Evolutionary conservation across 768 basidiomycete species (phyloP), one percentile per base, ranked within the genome.

Genomic region (Cystofilobasidium capitatum): DNA sequence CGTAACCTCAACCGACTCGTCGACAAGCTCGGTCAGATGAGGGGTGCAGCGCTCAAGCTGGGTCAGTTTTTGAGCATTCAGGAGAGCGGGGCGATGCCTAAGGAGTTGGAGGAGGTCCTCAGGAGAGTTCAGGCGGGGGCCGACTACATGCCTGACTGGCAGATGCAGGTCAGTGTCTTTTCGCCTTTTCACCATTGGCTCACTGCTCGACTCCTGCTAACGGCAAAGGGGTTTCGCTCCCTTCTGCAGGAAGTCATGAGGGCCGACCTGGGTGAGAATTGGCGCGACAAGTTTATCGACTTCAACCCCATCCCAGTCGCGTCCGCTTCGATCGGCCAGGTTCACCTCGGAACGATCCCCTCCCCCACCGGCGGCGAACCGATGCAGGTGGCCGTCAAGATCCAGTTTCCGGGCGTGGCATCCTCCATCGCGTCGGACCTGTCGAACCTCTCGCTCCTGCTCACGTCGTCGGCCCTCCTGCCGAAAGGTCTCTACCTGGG

Each of bases 131-230:
- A 98, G 75, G 89, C 94, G 71, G 85, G 87, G 71, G 94, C 94
- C 1, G 91, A 99, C 76, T 97, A 97, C 75, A 99, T 99, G 94
- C 94, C 94, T 0, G 88, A 94, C 71, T 93, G 88, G 88, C 94
- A 99, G 75, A 88, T 97, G 86, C 88, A 93, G 83, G 93, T 90
- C 20, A 24, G 78, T 74, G 4, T 8, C 7, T 33, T 14, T 29
- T 6, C 49, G 24, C 24, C 12, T 12, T 33, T 37, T 35, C 10
- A 29, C 16, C 39, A 37, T 37, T 14, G 35, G 24, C 36, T 40
- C 0, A 24, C 49, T 24, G 26, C 62, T 14, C 35, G 40, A 33
- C 39, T 59, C 13, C 58, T 37, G 39, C 29, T 20, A 29, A 17
- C 3, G 35, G 31, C 35, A 7, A 20, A 51, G 39, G 10, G 9